Conservation (phyloP, 2,329 filamentous ascomycete genomes). For the Clonostachys rosea region DNA sequence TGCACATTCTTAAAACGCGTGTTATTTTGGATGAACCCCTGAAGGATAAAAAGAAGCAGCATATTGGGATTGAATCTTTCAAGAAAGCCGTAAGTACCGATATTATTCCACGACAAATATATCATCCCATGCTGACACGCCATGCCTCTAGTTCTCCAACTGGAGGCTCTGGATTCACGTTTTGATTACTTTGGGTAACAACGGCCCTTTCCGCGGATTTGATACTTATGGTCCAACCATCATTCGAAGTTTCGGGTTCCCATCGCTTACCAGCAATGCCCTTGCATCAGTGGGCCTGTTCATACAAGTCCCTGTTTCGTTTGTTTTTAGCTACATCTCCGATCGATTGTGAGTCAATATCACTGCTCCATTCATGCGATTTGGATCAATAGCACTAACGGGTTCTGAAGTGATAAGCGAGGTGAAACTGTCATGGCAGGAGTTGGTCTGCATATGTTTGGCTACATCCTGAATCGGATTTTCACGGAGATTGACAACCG, state of each 20-base stretch:
- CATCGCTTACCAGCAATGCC: conserved; percentile 41
- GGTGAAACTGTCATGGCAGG: conserved; percentile 48
- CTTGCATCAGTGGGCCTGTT: conserved; percentile 50
- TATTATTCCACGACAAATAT: neutral
- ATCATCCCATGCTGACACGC: neutral
- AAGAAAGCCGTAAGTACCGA: conserved; percentile 28
- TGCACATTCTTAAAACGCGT: conserved; percentile 34
- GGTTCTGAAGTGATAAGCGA: conserved; percentile 31
- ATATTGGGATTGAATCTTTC: conserved; percentile 36
- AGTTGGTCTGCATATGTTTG: conserved; percentile 39
- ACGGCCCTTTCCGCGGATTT: conserved; percentile 39
- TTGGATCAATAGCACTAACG: neutral
- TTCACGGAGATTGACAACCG: conserved; percentile 38
- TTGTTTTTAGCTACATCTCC: conserved; percentile 44
- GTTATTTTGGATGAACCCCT: conserved; percentile 35
- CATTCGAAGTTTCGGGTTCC: conserved; percentile 47
- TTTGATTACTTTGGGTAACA: conserved; percentile 42
- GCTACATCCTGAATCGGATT: conserved; percentile 47
- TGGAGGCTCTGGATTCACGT: conserved; percentile 48
- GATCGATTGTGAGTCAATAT: conserved; percentile 38
- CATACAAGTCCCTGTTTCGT: conserved; percentile 46
- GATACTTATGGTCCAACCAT: conserved; percentile 50
- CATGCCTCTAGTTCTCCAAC: conserved; percentile 30
- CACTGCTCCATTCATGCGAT: neutral
- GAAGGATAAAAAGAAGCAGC: conserved; percentile 41